Percentiles rank a stretch among this genome's conserved stretches.
These are phyloP conservation scores for Microcera coccophila DNA, from an alignment of 2,329 filamentous ascomycete species.

Conservation along the genomic window DNA sequence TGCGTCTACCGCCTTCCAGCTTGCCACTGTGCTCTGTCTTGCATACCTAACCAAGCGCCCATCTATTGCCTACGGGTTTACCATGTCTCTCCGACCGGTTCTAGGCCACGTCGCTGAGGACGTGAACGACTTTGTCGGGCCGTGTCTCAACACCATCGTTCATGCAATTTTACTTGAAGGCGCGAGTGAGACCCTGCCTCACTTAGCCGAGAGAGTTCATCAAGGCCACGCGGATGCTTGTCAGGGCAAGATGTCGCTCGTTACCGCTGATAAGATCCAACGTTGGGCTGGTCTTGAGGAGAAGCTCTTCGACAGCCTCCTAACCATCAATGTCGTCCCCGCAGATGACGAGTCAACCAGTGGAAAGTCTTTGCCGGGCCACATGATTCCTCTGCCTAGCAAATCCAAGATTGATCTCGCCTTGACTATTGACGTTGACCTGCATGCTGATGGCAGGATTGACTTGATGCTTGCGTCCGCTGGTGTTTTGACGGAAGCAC, in stretches of 20 bases:
- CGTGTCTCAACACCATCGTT: not conserved
- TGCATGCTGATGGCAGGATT: not conserved
- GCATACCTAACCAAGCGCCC: slow-evolving; percentile 8
- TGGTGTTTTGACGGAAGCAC: not conserved
- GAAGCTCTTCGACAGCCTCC: slow-evolving; percentile 22
- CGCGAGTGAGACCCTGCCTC: not conserved
- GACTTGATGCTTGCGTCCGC: not conserved
- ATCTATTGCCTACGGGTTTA: slow-evolving; percentile 16
- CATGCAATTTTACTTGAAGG: not conserved
- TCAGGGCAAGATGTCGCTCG: slow-evolving; percentile 19
- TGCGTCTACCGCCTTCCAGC: slow-evolving; percentile 14
- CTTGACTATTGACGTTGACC: not conserved
- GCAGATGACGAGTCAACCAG: not conserved
- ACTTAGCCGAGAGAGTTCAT: slow-evolving; percentile 5
- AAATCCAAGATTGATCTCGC: not conserved
- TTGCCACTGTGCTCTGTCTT: slow-evolving; percentile 16
- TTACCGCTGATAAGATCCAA: slow-evolving; percentile 18
- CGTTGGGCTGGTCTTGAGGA: slow-evolving; percentile 19
- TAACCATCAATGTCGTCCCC: slow-evolving; percentile 9
- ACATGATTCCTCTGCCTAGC: not conserved
- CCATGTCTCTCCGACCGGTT: slow-evolving; percentile 16
- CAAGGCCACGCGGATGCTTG: slow-evolving; percentile 12
- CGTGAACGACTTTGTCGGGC: not conserved
- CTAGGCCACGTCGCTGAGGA: slow-evolving; percentile 5
- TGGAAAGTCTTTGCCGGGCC: not conserved